These are phyloP conservation scores for Polysphondylium violaceum DNA, from an alignment of 78 protist genomes.

Conservation along the genomic window DNA sequence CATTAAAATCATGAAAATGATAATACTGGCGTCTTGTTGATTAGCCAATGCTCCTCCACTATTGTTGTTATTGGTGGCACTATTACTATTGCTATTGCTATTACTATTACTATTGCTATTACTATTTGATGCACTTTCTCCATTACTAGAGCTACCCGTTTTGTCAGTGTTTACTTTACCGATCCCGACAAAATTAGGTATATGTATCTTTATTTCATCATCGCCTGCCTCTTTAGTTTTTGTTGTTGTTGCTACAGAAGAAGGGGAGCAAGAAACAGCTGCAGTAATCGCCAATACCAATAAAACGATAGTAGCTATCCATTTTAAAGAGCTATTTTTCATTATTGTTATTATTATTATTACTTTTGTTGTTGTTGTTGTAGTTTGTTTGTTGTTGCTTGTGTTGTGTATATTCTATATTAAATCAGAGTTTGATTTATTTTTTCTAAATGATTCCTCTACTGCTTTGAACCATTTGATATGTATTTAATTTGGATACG, in stretches of 20 bases:
- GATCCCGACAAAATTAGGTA: too few relatives aligned
- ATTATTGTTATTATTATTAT: not conserved
- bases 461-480: not conserved
- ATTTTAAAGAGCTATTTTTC: too few relatives aligned
- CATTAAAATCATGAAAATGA: slow-evolving; percentile 22
- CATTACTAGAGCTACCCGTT: too few relatives aligned
- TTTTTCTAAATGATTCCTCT: not conserved
- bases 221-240: too few relatives aligned
- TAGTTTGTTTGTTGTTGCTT: not conserved
- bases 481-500: too few relatives aligned
- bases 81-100: not conserved
- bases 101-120: not conserved
- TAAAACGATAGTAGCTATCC: too few relatives aligned
- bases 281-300: too few relatives aligned
- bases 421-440: not conserved
- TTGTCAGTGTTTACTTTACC: too few relatives aligned
- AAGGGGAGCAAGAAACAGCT: too few relatives aligned
- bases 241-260: too few relatives aligned
- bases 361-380: not conserved
- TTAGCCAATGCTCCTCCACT: not conserved
- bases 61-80: not conserved
- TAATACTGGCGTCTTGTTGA: slow-evolving; percentile 34
- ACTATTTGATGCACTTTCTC: too few relatives aligned
- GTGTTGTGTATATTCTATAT: not conserved
- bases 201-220: too few relatives aligned